Percentiles rank a stretch among this genome's conserved stretches.
These are phyloP conservation scores for Plantago ovata DNA, from an alignment of 257 asterid genomes.

Conservation along the genomic window DNA sequence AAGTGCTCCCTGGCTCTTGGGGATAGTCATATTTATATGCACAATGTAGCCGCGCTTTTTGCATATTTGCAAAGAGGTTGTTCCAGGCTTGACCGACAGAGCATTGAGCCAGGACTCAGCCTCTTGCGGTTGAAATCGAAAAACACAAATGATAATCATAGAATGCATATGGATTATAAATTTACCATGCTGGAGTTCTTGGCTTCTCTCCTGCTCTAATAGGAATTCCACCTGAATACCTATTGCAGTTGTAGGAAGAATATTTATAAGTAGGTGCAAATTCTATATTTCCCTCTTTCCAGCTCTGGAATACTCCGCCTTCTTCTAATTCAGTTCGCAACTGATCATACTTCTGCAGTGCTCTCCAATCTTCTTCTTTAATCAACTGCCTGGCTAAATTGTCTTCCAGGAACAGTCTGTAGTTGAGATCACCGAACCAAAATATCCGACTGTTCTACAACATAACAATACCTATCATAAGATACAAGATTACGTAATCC, in stretches of 20 bases:
- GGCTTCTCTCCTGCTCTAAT: slow-evolving; percentile 80
- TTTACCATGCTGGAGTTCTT: slow-evolving; percentile 96
- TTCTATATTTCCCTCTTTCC: slow-evolving; percentile 85
- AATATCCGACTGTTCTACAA: slow-evolving; percentile 73
- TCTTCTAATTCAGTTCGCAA: slow-evolving; percentile 62
- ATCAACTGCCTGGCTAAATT: slow-evolving; percentile 70
- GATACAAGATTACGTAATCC: background rate
- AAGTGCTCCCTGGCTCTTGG: too few relatives aligned
- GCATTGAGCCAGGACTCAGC: too few relatives aligned
- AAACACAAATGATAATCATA: slow-evolving; percentile 3
- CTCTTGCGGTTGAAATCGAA: too few relatives aligned
- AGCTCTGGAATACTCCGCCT: slow-evolving; percentile 88
- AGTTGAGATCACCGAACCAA: slow-evolving; percentile 99
- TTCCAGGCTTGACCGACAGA: too few relatives aligned
- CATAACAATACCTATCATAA: slow-evolving; percentile 24
- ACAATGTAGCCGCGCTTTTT: too few relatives aligned
- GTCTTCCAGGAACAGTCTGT: slow-evolving; percentile 80
- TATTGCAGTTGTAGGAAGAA: slow-evolving; percentile 62
- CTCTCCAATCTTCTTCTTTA: slow-evolving; percentile 65
- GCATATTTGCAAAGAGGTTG: too few relatives aligned
- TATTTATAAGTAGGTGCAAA: slow-evolving; percentile 93
- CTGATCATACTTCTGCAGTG: slow-evolving; percentile 75
- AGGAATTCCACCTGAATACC: slow-evolving; percentile 81
- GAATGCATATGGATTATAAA: slow-evolving; percentile 16
- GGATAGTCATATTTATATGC: too few relatives aligned